Base-by-base conservation (phyloP, 2,329 filamentous ascomycete species). In the Chalara sp. region DNA sequence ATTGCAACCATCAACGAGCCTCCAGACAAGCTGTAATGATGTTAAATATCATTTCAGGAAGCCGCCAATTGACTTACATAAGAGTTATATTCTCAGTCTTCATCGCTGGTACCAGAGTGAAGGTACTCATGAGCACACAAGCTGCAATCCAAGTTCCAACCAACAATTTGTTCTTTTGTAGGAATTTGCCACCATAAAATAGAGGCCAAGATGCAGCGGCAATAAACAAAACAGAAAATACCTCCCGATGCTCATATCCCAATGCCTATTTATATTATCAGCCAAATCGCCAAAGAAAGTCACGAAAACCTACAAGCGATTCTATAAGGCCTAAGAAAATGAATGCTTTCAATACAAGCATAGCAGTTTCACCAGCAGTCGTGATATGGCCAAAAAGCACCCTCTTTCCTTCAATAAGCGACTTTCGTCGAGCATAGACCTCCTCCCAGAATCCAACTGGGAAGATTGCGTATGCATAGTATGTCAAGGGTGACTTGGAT, bases 401-500 rank as follows among this genome's bases (percentile, higher is more conserved):
- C 56, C 76, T 77, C 47, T 78, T 75, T 3, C 90, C 91, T 55
- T 83, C 77, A 5, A 71, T 63, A 10, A 96, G 68, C 41, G 87
- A 87, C 44, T 77, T 75, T 50, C 90, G 79, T 31, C 87, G 81
- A 3, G 88, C 87, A 67, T 86, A 92, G 0, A 96, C 88, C 63
- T 96, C 91, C 68, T 96, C 92, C 93, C 93, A 99, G 71, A 99
- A 97, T 51, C 89, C 79, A 2, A 96, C 83, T 0, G 93, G 93
- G 67, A 99, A 99, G 60, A 95, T 80, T 1, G 86, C 87, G 66
- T 99, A 99, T 2, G 82, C 80, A 63, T 97, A 99, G 67, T 99
- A 99, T 2, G 87, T 86, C 51, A 76, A 66, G 0, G 92, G 86
- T 1, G 91, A 96, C 43, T 82, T 79, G 44, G 95, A 92, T 51